These are phyloP conservation scores for Ceratopteris richardii DNA, from an alignment of 75 land plant genomes.

Conservation along the genomic window DNA sequence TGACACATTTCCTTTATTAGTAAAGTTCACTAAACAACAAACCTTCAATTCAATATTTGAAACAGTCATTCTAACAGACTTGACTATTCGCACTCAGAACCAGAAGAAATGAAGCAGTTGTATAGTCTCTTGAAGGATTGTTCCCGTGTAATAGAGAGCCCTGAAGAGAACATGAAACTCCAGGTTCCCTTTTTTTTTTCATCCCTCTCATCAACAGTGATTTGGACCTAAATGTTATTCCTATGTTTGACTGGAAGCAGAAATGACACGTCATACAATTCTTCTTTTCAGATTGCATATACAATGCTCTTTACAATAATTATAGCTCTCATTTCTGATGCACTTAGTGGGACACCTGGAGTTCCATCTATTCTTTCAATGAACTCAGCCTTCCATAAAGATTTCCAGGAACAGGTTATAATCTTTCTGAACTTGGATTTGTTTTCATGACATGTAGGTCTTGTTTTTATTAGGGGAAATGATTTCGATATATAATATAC, in stretches of 20 bases:
- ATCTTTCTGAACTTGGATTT: neutral
- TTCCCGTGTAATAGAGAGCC: slow-evolving; percentile 32
- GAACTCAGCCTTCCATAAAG: slow-evolving; percentile 59
- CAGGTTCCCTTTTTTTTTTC: slow-evolving; percentile 57
- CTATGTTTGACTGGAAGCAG: too few relatives aligned
- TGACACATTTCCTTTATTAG: too few relatives aligned
- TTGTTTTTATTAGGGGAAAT: neutral
- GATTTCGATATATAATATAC: too few relatives aligned
- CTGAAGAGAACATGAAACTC: slow-evolving; percentile 32
- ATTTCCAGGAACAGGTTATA: slow-evolving; percentile 69
- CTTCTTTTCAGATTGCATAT: slow-evolving; percentile 58
- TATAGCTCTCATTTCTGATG: slow-evolving; percentile 83
- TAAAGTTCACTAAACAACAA: too few relatives aligned
- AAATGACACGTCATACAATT: too few relatives aligned
- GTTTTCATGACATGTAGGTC: neutral
- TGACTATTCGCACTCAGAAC: slow-evolving; percentile 37
- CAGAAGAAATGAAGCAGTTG: slow-evolving; percentile 77
- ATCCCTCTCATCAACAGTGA: too few relatives aligned
- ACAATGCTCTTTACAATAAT: slow-evolving; percentile 71
- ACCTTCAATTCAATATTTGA: too few relatives aligned
- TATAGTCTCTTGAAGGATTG: slow-evolving; percentile 63
- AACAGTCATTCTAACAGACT: too few relatives aligned
- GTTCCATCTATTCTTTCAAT: slow-evolving; percentile 48
- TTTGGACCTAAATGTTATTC: too few relatives aligned
- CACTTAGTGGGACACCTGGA: slow-evolving; percentile 55